Base-by-base conservation (phyloP, 495 filamentous ascomycete species). In the Lentithecium fluviatile region DNA sequence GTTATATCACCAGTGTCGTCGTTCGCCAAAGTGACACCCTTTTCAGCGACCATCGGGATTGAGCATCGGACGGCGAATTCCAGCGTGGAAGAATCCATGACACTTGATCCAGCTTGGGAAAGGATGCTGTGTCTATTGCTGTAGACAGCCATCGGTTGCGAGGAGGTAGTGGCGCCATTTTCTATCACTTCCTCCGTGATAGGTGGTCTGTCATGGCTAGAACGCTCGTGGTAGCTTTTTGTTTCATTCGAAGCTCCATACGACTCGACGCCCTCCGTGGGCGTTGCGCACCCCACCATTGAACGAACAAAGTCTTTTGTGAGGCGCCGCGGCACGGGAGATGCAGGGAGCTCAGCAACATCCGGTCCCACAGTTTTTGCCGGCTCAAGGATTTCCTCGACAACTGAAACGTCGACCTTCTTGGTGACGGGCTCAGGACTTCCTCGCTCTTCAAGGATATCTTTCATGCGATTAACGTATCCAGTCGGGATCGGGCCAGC, bases 221-320 rank as follows among this genome's bases (percentile, higher is more conserved):
- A 43, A 43, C 5, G 5, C 13, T 20, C 15, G 15, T 20, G 15
- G 13, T 15, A 29, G 6, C 42, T 36, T 24, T 45, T 6, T 25
- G 23, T 17, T 34, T 17, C 21, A 19, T 20, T 8, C 26, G 20
- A 6, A 6, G 20, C 37, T 20, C 25, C 1, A 50, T 20, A 51
- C 36, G 37, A 45, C 5, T 46, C 48, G 10, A 24, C 37, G 47
- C 52, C 61, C 11, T 52, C 60, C 8, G 51, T 62, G 5, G 60
- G 43, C 8, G 56, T 60, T 40, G 55, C 52, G 2, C 59, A 45
- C 0, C 58, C 67, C 19, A 74, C 45, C 23, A 62, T 69, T 19
- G 70, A 69, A 23, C 69, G 64, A 8, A 75, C 56, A 52, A 74
- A 24, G 20, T 73, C 70, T 48, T 71, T 45, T 12, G 71, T 74